phyloP scores from a whole-genome alignment of 1,284 basidiomycete genomes.

The Ustilago loliicola region DNA sequence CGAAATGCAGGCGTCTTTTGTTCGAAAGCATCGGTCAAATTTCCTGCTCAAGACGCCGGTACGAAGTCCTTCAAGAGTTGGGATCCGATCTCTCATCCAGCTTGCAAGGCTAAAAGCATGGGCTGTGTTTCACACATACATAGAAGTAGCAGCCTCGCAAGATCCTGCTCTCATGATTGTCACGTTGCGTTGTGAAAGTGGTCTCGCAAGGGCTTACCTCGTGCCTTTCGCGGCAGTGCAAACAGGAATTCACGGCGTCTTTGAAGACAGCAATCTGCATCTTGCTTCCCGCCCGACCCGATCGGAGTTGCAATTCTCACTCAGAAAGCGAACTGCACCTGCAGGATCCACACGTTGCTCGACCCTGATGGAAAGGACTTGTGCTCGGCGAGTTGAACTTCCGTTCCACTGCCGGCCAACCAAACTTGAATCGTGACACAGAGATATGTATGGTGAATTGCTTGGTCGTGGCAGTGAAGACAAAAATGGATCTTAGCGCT shows the following conservation, averaged over 20 bases:
- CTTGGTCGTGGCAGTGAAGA: not conserved
- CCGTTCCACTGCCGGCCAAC: not conserved
- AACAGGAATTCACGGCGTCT: conserved; percentile 20
- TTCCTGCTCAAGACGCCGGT: not conserved
- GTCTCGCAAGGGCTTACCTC: not conserved
- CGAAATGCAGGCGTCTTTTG: not conserved
- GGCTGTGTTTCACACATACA: too few species aligned
- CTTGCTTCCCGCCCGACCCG: conserved; percentile 8
- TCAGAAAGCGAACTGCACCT: conserved; percentile 1
- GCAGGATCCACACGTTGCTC: not conserved
- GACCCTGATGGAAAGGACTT: not conserved
- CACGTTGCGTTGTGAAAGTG: too few species aligned
- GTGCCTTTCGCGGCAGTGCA: not conserved
- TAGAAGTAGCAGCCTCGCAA: too few species aligned
- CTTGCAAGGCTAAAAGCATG: too few species aligned
- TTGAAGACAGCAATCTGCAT: conserved; percentile 3
- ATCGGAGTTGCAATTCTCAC: conserved; percentile 24
- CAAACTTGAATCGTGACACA: too few species aligned
- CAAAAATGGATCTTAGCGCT: not conserved
- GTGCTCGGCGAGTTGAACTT: not conserved
- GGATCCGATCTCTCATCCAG: not conserved
- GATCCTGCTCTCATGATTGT: too few species aligned
- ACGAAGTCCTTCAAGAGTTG: not conserved
- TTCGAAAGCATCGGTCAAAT: conserved; percentile 4
- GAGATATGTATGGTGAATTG: conserved; percentile 1